Evolutionary conservation across 1,284 basidiomycete genomes (phyloP).

Genomic region (Austroboletus novae-zelandiae): DNA sequence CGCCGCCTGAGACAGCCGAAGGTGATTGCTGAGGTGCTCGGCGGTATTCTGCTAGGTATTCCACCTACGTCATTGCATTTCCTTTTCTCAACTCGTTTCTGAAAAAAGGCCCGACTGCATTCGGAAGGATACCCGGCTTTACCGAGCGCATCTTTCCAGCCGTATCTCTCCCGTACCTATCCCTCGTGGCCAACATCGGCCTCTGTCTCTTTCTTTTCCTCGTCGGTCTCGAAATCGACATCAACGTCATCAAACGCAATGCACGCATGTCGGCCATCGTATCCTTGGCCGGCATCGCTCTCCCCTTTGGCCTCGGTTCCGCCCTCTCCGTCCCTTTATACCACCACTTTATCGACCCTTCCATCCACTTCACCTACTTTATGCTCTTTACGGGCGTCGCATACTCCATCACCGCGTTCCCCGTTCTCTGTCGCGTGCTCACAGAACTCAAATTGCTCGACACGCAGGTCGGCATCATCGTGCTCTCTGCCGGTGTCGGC

Average conservation of each 20-base stretch:
- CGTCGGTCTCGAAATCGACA: constrained; percentile 87
- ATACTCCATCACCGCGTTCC: constrained; percentile 91
- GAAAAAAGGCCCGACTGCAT: constrained; percentile 56
- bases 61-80: neutral
- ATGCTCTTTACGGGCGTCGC: constrained; percentile 93
- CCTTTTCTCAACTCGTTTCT: neutral
- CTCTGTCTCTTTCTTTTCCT: constrained; percentile 89
- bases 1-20: constrained; percentile 63
- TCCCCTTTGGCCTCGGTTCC: constrained; percentile 83
- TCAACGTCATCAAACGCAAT: constrained; percentile 75
- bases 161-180: constrained; percentile 68
- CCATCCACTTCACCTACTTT: constrained; percentile 79
- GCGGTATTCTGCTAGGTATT: constrained; percentile 64
- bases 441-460: constrained; percentile 83
- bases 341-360: constrained; percentile 70
- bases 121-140: constrained; percentile 33
- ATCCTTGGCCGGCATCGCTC: constrained; percentile 64
- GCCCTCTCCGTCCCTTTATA: constrained; percentile 82
- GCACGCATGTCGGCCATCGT: constrained; percentile 61
- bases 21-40: constrained; percentile 76
- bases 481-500: constrained; percentile 90
- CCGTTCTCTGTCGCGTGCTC: constrained; percentile 87
- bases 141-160: constrained; percentile 70
- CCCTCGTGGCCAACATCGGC: constrained; percentile 84
- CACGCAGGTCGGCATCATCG: constrained; percentile 90